phyloP scores from a whole-genome alignment of 768 basidiomycete species.

The Lentinula sp. region DNA sequence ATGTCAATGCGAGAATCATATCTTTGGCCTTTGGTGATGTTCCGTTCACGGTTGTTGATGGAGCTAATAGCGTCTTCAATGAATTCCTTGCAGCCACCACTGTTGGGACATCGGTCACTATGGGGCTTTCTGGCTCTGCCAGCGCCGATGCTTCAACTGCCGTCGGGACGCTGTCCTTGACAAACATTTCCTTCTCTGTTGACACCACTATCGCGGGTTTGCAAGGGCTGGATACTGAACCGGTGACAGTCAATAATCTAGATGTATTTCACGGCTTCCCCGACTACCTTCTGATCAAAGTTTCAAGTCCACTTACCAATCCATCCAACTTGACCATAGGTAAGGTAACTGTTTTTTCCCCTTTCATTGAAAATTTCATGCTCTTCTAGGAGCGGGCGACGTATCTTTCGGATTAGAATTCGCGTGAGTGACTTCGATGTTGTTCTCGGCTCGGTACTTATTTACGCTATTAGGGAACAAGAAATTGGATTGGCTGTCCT shows the following conservation, averaged over 20 bases:
- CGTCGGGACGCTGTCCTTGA: slow-evolving; percentile 54
- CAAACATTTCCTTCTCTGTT: slow-evolving; percentile 53
- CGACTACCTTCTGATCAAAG: slow-evolving; percentile 64
- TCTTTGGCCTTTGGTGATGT: slow-evolving; percentile 52
- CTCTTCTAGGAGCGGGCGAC: slow-evolving; percentile 45
- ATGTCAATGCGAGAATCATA: slow-evolving; percentile 57
- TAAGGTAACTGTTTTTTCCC: slow-evolving; percentile 6
- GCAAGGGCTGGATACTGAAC: slow-evolving; percentile 56
- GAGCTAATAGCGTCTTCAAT: slow-evolving; percentile 47
- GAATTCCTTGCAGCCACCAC: slow-evolving; percentile 60
- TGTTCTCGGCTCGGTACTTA: background rate
- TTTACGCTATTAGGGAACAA: slow-evolving; percentile 28
- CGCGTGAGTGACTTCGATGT: slow-evolving; percentile 28
- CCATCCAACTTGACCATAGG: slow-evolving; percentile 50
- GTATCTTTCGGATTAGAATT: slow-evolving; percentile 57
- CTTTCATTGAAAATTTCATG: background rate
- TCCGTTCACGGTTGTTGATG: slow-evolving; percentile 50
- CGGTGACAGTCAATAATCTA: slow-evolving; percentile 48
- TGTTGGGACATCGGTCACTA: slow-evolving; percentile 32
- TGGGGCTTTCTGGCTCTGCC: slow-evolving; percentile 49
- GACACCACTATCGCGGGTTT: slow-evolving; percentile 54
- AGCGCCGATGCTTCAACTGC: slow-evolving; percentile 58
- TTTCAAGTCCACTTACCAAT: slow-evolving; percentile 54
- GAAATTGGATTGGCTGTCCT: slow-evolving; percentile 56
- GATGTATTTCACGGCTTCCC: slow-evolving; percentile 66